Evolutionary conservation across 2,329 filamentous ascomycete genomes (phyloP).

Genomic region (Ilyonectria sp.): DNA sequence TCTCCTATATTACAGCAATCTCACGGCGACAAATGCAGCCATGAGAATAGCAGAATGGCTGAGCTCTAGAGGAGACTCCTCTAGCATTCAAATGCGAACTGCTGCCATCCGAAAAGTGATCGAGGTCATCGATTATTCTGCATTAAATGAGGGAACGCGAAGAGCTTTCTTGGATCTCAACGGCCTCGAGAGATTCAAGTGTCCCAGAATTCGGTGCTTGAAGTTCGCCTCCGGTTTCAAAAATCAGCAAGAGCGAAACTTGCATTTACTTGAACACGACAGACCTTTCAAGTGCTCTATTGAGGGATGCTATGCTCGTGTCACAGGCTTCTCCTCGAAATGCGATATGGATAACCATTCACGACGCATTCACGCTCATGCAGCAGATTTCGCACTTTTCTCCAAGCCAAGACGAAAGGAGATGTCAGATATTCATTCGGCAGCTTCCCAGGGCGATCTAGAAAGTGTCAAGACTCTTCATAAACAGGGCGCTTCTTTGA

Average conservation of each 20-base stretch:
- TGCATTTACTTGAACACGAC: not conserved
- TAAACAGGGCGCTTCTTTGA: not conserved
- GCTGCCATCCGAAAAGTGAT: not conserved
- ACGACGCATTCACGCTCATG: not conserved
- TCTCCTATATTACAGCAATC: not conserved
- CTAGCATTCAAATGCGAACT: too few relatives aligned
- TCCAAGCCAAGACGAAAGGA: not conserved
- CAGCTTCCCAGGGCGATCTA: not conserved
- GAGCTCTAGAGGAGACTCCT: not conserved
- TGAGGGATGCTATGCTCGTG: conserved; percentile 1
- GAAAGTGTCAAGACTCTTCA: not conserved
- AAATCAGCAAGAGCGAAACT: not conserved
- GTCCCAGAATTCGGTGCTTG: not conserved
- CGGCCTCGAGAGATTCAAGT: not conserved
- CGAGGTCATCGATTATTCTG: not conserved
- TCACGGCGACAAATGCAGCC: not conserved
- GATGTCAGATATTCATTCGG: not conserved
- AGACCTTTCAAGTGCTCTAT: not conserved
- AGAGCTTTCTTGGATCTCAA: not conserved
- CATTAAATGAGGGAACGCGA: not conserved
- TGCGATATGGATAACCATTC: not conserved
- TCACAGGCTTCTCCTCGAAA: not conserved
- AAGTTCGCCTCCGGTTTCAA: not conserved
- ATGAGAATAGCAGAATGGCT: not conserved
- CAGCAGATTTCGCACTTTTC: not conserved